These are phyloP conservation scores for Dryas octopetala DNA, from an alignment of 306 rosid genomes.

Conservation along the genomic window DNA sequence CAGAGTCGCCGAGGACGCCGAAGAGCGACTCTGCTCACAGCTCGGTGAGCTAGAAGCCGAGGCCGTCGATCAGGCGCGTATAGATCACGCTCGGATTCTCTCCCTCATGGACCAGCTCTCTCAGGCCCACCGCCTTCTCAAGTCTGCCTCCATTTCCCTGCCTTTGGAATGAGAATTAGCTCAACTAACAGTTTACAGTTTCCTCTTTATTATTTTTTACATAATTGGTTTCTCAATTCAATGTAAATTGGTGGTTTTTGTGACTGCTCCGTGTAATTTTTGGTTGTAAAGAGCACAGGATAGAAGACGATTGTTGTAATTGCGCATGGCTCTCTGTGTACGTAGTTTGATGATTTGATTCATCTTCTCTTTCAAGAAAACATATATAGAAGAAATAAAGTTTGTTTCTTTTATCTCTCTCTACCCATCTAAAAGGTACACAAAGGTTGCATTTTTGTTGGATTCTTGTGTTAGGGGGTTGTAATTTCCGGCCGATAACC, in stretches of 20 bases:
- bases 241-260: not conserved
- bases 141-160: slow-evolving; percentile 32
- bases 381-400: not conserved
- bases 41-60: slow-evolving; percentile 89
- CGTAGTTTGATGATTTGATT: not conserved
- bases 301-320: not conserved
- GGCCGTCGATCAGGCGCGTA: slow-evolving; percentile 69
- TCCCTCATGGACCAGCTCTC: slow-evolving; percentile 67
- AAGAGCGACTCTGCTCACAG: slow-evolving; percentile 91
- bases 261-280: not conserved
- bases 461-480: not conserved
- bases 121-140: slow-evolving; percentile 52
- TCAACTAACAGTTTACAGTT: not conserved
- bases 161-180: not conserved
- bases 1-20: slow-evolving; percentile 82
- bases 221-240: too few species aligned
- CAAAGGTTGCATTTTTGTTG: not conserved
- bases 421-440: too few species aligned
- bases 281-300: not conserved
- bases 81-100: slow-evolving; percentile 50
- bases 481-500: not conserved
- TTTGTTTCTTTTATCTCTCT: not conserved
- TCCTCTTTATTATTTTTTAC: not conserved
- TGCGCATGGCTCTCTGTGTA: not conserved
- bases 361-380: not conserved